phyloP scores from a whole-genome alignment of 2,329 filamentous ascomycete species.

The Fusarium cyanostomum region DNA sequence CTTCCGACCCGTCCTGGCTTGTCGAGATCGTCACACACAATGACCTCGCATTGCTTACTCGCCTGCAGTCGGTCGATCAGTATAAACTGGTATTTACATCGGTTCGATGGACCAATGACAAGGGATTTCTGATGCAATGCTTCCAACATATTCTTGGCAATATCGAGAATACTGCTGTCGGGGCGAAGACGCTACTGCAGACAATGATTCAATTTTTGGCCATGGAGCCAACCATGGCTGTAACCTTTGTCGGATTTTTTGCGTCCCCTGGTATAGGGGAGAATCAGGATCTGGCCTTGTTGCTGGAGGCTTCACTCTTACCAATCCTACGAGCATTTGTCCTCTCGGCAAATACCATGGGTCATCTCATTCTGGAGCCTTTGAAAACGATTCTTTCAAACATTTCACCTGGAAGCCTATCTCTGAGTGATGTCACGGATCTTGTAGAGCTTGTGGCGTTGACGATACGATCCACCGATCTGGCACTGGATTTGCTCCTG shows the following conservation, averaged over 20 bases:
- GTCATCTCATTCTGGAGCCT: conserved; percentile 9
- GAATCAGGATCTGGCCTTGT: rapidly evolving
- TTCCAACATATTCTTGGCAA: not conserved
- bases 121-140: not conserved
- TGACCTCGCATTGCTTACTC: not conserved
- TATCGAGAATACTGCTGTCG: not conserved
- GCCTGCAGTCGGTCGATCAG: not conserved
- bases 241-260: not conserved
- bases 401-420: not conserved
- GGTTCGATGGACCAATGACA: not conserved
- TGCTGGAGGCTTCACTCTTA: not conserved
- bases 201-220: not conserved
- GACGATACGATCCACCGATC: conserved; percentile 16
- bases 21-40: not conserved
- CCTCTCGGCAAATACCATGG: conserved; percentile 7
- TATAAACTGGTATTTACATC: not conserved
- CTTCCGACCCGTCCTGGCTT: not conserved
- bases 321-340: conserved; percentile 1
- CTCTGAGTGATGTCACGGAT: not conserved
- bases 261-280: not conserved
- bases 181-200: rapidly evolving
- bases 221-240: not conserved
- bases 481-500: conserved; percentile 25
- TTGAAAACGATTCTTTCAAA: conserved; percentile 14
- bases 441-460: conserved; percentile 23